Evolutionary conservation across 192 early-diverging fungal genomes (phyloP), one percentile per base, ranked within the genome.

Genomic region (Coemansia sp.): DNA sequence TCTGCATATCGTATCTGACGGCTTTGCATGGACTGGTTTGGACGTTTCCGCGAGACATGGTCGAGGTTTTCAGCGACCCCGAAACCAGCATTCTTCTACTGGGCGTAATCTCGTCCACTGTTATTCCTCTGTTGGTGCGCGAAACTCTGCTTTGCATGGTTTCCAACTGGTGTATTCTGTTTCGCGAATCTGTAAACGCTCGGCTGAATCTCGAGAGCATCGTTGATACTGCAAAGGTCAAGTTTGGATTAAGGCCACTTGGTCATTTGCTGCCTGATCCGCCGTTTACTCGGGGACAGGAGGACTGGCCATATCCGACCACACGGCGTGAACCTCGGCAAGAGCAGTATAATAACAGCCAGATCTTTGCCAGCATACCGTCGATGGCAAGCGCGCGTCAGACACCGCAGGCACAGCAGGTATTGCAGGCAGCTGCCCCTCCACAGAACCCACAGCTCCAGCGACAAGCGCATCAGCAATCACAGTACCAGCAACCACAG

Each of bases 111-210:
- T 49, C 62, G 14, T 68, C 72, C 5, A 66, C 66, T 20, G 60
- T 51, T 11, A 40, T 75, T 25, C 77, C 77, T 8, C 40, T 80
- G 16, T 67, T 69, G 0, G 69, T 80, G 56, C 77, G 77, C 50
- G 72, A 80, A 50, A 80, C 77, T 3, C 60, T 80, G 45, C 50
- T 80, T 48, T 66, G 66, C 56, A 80, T 80, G 77, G 77, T 80
- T 45, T 80, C 77, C 7, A 75, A 75, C 55, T 80, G 77, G 77
- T 71, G 72, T 59, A 61, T 80, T 5, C 33, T 80, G 54, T 80
- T 66, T 36, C 34, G 58, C 7, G 66, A 69, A 45, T 64, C 64
- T 60, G 14, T 73, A 18, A 58, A 61, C 7, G 68, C 72, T 8
- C 68, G 77, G 28, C 12, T 68, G 20, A 75, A 72, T 40, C 63